Evolutionary conservation across 202 grass and related monocot species (phyloP).

Genomic region (Panicum virgatum): DNA sequence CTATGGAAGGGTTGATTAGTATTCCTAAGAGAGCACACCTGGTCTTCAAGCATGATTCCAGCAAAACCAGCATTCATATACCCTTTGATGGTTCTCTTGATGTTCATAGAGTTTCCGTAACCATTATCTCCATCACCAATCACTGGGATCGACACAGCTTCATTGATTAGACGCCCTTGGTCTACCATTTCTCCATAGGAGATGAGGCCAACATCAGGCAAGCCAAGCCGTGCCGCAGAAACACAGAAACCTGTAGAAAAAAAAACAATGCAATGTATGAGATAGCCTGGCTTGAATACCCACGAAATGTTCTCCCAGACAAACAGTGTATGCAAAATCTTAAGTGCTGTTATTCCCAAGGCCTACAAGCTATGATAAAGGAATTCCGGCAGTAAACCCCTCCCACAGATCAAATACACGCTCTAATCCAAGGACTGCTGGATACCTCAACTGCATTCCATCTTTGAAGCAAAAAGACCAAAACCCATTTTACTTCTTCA

Average conservation of each 20-base stretch:
- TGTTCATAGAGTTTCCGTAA: conserved; percentile 95
- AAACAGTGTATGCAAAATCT: not conserved
- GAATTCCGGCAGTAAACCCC: not conserved
- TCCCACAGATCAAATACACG: not conserved
- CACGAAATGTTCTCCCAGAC: not conserved
- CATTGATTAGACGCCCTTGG: conserved; percentile 78
- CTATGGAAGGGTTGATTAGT: conserved; percentile 4
- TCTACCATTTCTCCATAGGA: conserved; percentile 92
- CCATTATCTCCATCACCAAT: conserved; percentile 96
- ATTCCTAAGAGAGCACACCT: conserved; percentile 47
- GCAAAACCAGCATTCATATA: conserved; percentile 94
- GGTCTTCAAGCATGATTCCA: conserved; percentile 97
- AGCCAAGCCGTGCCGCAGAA: conserved; percentile 73
- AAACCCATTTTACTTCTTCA: not conserved
- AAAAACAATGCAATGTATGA: conserved; percentile 17
- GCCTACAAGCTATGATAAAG: not conserved
- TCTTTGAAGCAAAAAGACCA: not conserved
- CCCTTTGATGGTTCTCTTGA: conserved; percentile 93
- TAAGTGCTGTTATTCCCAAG: not conserved
- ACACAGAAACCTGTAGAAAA: conserved; percentile 72
- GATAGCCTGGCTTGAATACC: conserved; percentile 2
- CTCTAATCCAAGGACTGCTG: not conserved
- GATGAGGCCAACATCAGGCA: conserved; percentile 87
- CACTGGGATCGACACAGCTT: conserved; percentile 78
- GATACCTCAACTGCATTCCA: not conserved